Percentiles rank a stretch among this genome's conserved stretches.
These are phyloP conservation scores for Neurospora sp. DNA, from an alignment of 495 filamentous ascomycete species.

Conservation along the genomic window DNA sequence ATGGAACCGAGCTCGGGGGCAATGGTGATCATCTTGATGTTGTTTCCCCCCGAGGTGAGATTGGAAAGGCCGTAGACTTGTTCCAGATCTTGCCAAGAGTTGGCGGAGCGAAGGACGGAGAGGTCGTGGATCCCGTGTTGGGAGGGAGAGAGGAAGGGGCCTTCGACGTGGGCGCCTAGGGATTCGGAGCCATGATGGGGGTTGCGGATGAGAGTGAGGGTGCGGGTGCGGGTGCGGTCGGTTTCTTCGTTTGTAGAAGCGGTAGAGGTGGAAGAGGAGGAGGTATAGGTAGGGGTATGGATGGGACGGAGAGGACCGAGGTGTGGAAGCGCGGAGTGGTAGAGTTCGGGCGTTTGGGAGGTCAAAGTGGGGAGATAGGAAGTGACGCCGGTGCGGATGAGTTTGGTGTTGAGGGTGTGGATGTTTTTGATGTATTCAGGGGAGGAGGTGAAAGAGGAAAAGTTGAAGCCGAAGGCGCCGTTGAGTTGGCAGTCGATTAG, in stretches of 20 bases:
- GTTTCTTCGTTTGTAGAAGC: too few species aligned
- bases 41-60: constrained; percentile 29
- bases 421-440: constrained; percentile 58
- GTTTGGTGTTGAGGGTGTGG: constrained; percentile 51
- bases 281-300: background rate
- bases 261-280: background rate
- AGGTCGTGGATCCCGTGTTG: constrained; percentile 67
- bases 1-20: constrained; percentile 67
- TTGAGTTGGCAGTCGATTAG: constrained; percentile 83
- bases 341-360: constrained; percentile 57
- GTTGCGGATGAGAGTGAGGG: constrained; percentile 12
- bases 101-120: constrained; percentile 47
- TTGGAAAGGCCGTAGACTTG: constrained; percentile 61
- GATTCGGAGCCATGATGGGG: constrained; percentile 62
- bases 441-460: constrained; percentile 59
- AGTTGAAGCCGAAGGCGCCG: constrained; percentile 78
- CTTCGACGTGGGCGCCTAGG: constrained; percentile 76
- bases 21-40: constrained; percentile 66
- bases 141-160: constrained; percentile 63
- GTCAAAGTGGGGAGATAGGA: constrained; percentile 74
- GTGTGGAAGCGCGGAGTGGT: constrained; percentile 61
- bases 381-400: constrained; percentile 70
- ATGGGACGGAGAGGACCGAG: constrained; percentile 52
- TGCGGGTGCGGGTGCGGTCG: background rate
- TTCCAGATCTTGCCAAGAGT: constrained; percentile 47